Evolutionary conservation across 306 rosid species (phyloP), one percentile per base, ranked within the genome.

Genomic region (Phaseolus lunatus): DNA sequence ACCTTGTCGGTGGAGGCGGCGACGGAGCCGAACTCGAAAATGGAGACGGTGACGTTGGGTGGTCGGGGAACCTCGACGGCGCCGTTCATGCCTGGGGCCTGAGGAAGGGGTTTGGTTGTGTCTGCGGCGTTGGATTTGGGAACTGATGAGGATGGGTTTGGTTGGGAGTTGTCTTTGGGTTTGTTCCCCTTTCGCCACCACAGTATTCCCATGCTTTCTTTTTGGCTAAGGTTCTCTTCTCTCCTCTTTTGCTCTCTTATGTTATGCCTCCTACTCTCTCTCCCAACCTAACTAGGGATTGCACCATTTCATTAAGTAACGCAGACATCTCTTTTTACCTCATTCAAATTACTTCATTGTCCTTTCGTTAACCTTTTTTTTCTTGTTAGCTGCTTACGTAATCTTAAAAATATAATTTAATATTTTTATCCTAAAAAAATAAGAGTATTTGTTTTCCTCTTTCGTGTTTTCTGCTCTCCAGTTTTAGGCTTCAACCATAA

Each of bases 11-110:
- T 79, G 0, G 97, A 78, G 3, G 91, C 87, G 27, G 90, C 91
- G 7, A 90, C 91, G 0, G 96, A 90, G 8, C 97, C 98, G 73
- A 95, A 95, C 73, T 92, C 98, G 81, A 92, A 92, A 50, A 92
- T 83, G 1, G 97, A 90, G 0, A 90, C 77, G 24, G 76, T 79
- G 31, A 84, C 54, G 75, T 84, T 80, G 6, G 80, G 19, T 13
- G 90, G 91, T 29, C 98, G 91, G 5, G 83, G 88, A 45, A 95
- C 93, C 85, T 90, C 92, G 11, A 95, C 44, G 5, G 98, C 98
- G 49, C 97, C 97, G 81, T 92, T 91, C 86, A 90, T 87, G 13
- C 98, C 97, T 0, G 96, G 86, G 1, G 80, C 87, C 78, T 86
- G 90, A 0, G 13, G 2, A 0, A 35, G 20, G 0, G 90, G 63